Evolutionary conservation across 306 rosid species (phyloP), one percentile per base, ranked within the genome.

Genomic region (Mimosa pudica): DNA sequence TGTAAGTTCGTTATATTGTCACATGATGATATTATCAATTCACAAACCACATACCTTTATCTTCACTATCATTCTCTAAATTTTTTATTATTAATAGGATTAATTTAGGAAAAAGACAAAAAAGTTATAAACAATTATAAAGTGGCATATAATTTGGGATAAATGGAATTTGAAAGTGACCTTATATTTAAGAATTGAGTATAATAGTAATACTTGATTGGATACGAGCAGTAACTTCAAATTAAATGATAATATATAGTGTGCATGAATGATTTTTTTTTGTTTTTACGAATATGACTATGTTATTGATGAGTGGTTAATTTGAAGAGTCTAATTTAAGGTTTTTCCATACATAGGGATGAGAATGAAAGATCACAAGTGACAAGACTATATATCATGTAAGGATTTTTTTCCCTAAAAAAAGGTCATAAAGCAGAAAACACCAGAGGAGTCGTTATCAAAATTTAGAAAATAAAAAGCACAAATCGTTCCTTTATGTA

Each of bases 371-470:
- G 61, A 55, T 6, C 30, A 17, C 8, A n/a, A 55, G 30, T 24
- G 30, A 7, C 61, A 24, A 24, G 30, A 24, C 30, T 24, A 24
- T 17, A 2, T 51, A 4, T 13, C 0, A 12, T 51, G 16, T 24
- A 45, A 45, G 2, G 1, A 47, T 38, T 38, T 38, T 38, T 38
- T 38, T 38, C 5, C 2, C 30, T 24, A 7, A 16, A 16, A 62
- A 4, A 1, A 24, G 33, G 36, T 20, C 7, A 32, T 62, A 10
- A 24, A 41, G 77, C 2, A 48, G 73, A n/a, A 42, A 32, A 73
- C 20, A 67, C 82, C 70, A 73, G 58, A 46, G 9, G 24, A 24
- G 68, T 78, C 60, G 20, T 47, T 66, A 58, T 10, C 67, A 30
- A 51, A 3, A 7, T 10, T 48, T 16, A 72, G 36, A 62, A 79